Evolutionary conservation across 2,329 filamentous ascomycete species (phyloP), one percentile per base, ranked within the genome.

Genomic region (Aspergillus spinulosporus): DNA sequence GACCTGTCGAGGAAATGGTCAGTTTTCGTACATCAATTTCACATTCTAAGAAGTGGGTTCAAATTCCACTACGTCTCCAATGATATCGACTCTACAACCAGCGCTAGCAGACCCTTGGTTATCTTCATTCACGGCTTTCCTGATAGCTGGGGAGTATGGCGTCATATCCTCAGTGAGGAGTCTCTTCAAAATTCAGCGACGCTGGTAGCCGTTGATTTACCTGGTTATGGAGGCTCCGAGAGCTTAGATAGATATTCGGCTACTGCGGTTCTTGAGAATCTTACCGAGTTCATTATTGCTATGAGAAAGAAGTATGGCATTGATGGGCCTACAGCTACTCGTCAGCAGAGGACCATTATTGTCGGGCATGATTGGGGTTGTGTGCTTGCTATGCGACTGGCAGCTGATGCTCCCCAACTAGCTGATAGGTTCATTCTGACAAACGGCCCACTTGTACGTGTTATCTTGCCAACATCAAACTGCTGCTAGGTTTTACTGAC

Each of bases 41-140:
- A 82, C 59, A 78, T 72, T 43, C 72, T 83, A 11, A 71, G 71
- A 37, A 76, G 73, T 57, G 79, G 80, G 0, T 72, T 78, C 58
- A 79, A 78, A 60, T 76, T 85, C 29, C 83, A 85, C 65, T 84
- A 84, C 62, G 71, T 85, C 52, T 73, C 74, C 63, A 81, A 72
- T 63, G 58, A 73, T 59, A 50, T 61, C 7, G 53, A 61, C 3
- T 55, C 58, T 54, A 15, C 59, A 39, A 14, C 53, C 54, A 62
- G 58, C 21, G 44, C 44, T 15, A 58, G 61, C 8, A 74, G 69
- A 50, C 72, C 74, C 0, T 66, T 84, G 12, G 74, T 82, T 26
- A 75, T 85, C 40, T 81, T 84, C 62, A 70, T 85, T 14, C 83
- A 85, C 66, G 83, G 83, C 37, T 86, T 84, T 57, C 83, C 83